phyloP scores from a whole-genome alignment of 805 yeast species.

The Danielia reshetovae region DNA sequence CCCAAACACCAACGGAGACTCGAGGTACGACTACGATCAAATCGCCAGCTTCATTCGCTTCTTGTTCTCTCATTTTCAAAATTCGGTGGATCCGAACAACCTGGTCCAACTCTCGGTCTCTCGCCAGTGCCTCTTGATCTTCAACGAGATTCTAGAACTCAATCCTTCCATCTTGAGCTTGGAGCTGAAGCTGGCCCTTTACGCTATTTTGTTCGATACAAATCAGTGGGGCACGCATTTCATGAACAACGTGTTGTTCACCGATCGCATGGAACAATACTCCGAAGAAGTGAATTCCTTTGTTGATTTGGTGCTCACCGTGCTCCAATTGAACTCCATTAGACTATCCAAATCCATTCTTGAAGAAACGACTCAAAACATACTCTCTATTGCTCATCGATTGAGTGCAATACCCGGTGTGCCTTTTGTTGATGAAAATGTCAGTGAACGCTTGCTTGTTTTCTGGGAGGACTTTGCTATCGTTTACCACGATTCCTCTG shows the following conservation, averaged over 20 bases:
- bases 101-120: slow-evolving; percentile 17
- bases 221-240: slow-evolving; percentile 43
- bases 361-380: slow-evolving; percentile 30
- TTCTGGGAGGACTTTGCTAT: slow-evolving; percentile 72
- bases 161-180: slow-evolving; percentile 39
- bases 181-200: slow-evolving; percentile 25
- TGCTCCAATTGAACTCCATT: slow-evolving; percentile 45
- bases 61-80: slow-evolving; percentile 15
- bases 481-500: slow-evolving; percentile 27
- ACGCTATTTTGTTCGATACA: slow-evolving; percentile 35
- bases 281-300: slow-evolving; percentile 38
- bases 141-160: slow-evolving; percentile 44
- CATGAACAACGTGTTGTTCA: slow-evolving; percentile 28
- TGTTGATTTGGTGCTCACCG: slow-evolving; percentile 42
- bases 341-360: slow-evolving; percentile 38
- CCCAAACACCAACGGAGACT: slow-evolving; percentile 28
- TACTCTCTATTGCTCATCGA: slow-evolving; percentile 46
- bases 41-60: slow-evolving; percentile 11
- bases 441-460: slow-evolving; percentile 48
- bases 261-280: slow-evolving; percentile 23
- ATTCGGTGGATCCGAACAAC: neutral
- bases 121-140: slow-evolving; percentile 20
- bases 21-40: slow-evolving; percentile 23
- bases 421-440: slow-evolving; percentile 57
- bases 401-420: slow-evolving; percentile 54